A percentile compares a stretch with the other conserved stretches of the same genome.
These are phyloP conservation scores for Tylopilus felleus DNA, from an alignment of 768 basidiomycete genomes.

Conservation along the genomic window DNA sequence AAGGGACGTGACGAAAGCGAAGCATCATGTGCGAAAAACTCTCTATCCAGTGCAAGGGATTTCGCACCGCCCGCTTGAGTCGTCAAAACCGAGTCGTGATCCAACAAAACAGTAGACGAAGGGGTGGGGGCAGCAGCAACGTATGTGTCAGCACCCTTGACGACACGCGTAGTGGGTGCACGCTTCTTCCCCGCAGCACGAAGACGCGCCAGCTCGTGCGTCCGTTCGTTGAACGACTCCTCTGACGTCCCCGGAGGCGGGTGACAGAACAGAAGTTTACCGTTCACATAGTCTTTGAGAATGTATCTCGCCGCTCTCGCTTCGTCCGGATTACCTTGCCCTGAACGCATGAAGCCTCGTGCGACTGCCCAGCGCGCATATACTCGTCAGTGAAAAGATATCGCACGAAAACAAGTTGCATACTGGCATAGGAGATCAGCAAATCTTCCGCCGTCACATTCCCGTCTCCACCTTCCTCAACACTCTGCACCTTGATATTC, in stretches of 20 bases:
- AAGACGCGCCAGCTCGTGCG: slow-evolving; percentile 56
- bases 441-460: slow-evolving; percentile 73
- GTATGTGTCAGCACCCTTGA: slow-evolving; percentile 81
- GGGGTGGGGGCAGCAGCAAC: slow-evolving; percentile 35
- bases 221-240: slow-evolving; percentile 70
- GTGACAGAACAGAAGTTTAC: slow-evolving; percentile 86
- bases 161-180: slow-evolving; percentile 84
- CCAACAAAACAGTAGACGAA: not conserved
- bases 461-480: slow-evolving; percentile 86
- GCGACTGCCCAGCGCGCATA: slow-evolving; percentile 57
- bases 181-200: slow-evolving; percentile 76
- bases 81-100: slow-evolving; percentile 24
- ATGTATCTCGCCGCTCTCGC: slow-evolving; percentile 89
- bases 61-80: slow-evolving; percentile 42
- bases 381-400: slow-evolving; percentile 14
- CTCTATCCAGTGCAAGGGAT: slow-evolving; percentile 69
- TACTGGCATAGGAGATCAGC: slow-evolving; percentile 89
- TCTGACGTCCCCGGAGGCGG: slow-evolving; percentile 73
- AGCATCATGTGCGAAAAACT: slow-evolving; percentile 70
- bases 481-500: slow-evolving; percentile 54
- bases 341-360: slow-evolving; percentile 86
- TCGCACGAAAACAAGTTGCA: slow-evolving; percentile 32
- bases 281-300: slow-evolving; percentile 96
- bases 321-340: slow-evolving; percentile 97
- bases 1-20: slow-evolving; percentile 58